Conservation (phyloP, 441 rosid genomes). For the Gossypium schwendimanii region DNA sequence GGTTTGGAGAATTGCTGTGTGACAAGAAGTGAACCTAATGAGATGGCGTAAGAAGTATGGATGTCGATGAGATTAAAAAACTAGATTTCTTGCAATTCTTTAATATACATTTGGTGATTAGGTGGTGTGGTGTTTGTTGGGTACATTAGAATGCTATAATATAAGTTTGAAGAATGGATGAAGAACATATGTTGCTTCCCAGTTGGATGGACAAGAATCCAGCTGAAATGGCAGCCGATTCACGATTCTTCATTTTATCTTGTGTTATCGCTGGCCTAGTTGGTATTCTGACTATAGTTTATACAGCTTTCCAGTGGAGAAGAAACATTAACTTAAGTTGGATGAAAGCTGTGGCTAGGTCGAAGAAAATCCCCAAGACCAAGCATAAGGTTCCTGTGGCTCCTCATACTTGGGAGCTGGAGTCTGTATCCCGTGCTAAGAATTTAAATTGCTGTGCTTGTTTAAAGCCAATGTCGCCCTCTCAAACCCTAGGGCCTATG, state of each 20-base stretch:
- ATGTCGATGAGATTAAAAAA: not conserved
- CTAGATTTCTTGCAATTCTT: not conserved
- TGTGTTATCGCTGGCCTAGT: slow-evolving; percentile 67
- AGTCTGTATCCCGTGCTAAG: slow-evolving; percentile 64
- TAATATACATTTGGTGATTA: not conserved
- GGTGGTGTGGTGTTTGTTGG: not conserved
- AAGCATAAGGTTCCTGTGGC: slow-evolving; percentile 63
- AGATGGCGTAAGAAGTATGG: not conserved
- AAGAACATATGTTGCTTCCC: slow-evolving; percentile 42
- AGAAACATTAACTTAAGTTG: slow-evolving; percentile 83
- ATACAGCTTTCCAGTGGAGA: slow-evolving; percentile 91
- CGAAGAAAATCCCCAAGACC: slow-evolving; percentile 82
- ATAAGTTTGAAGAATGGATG: slow-evolving; percentile 47
- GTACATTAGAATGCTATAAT: slow-evolving; percentile 18
- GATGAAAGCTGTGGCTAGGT: slow-evolving; percentile 89
- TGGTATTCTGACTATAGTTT: slow-evolving; percentile 78
- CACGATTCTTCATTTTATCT: slow-evolving; percentile 51
- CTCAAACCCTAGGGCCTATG: slow-evolving; percentile 61
- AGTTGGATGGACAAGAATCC: slow-evolving; percentile 44
- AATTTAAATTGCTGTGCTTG: slow-evolving; percentile 82
- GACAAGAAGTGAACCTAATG: not conserved
- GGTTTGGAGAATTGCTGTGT: not conserved
- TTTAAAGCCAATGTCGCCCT: slow-evolving; percentile 63
- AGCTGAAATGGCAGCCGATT: slow-evolving; percentile 36
- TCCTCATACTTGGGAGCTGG: slow-evolving; percentile 65